phyloP scores from a whole-genome alignment of 2,329 filamentous ascomycete species.

The Alternaria postmessia region DNA sequence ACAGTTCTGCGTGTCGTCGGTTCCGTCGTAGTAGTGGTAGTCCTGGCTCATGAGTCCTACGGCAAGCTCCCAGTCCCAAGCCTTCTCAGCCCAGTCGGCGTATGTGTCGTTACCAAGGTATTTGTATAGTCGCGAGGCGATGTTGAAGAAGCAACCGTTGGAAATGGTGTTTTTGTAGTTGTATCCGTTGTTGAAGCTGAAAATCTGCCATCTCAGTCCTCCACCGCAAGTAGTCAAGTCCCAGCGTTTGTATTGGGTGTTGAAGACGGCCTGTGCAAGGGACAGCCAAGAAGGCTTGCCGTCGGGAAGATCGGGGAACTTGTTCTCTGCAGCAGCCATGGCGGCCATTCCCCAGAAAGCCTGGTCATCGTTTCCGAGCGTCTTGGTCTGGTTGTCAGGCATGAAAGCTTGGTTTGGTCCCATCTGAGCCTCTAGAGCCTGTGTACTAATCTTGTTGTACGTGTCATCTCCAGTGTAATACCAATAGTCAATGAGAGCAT shows the following conservation, averaged over 20 bases:
- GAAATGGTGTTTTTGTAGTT: constrained; percentile 84
- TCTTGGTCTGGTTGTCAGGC: constrained; percentile 72
- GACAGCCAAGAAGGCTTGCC: constrained; percentile 71
- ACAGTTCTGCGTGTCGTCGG: constrained; percentile 55
- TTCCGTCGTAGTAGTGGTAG: constrained; percentile 58
- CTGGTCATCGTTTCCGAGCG: constrained; percentile 65
- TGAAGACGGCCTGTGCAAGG: constrained; percentile 76
- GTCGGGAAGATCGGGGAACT: constrained; percentile 53
- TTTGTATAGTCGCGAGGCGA: constrained; percentile 77
- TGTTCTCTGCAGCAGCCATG: constrained; percentile 65
- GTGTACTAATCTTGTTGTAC: constrained; percentile 50
- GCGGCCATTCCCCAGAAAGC: constrained; percentile 67
- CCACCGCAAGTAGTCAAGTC: constrained; percentile 71
- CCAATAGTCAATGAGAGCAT: constrained; percentile 53
- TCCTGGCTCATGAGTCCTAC: constrained; percentile 60
- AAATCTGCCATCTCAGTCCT: constrained; percentile 85
- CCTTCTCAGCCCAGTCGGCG: constrained; percentile 68
- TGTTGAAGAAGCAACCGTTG: constrained; percentile 83
- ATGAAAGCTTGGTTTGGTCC: constrained; percentile 79
- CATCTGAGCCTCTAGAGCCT: constrained; percentile 76
- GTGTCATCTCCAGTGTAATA: constrained; percentile 53
- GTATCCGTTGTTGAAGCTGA: constrained; percentile 75
- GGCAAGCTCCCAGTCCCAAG: constrained; percentile 65
- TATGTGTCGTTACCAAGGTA: constrained; percentile 68
- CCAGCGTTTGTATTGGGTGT: constrained; percentile 75